A percentile compares a stretch with the other conserved stretches of the same genome.
Conservation (phyloP, 495 filamentous ascomycete species). For the Pseudomonodictys pantanalensis region DNA sequence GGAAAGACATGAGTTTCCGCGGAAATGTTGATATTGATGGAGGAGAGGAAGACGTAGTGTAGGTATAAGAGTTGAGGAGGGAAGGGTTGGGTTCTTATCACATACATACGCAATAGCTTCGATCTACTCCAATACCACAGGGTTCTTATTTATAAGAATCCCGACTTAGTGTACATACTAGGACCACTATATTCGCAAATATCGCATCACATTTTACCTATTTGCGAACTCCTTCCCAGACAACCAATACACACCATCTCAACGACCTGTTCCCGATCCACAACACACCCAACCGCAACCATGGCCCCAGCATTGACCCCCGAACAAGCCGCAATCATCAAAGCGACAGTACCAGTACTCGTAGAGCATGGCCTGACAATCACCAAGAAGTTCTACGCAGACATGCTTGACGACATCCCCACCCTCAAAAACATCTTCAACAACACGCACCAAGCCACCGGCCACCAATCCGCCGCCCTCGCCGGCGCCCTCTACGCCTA, state of each 20-base stretch:
- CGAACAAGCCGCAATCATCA: slow-evolving; percentile 49
- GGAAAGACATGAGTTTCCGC: neutral
- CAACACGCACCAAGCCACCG: slow-evolving; percentile 60
- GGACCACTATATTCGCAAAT: no score
- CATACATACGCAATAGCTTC: no score
- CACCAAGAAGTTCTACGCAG: slow-evolving; percentile 65
- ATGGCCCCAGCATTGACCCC: slow-evolving; percentile 35
- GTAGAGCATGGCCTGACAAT: slow-evolving; percentile 63
- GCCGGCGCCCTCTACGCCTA: slow-evolving; percentile 67
- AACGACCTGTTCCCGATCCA: no score
- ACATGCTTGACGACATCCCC: slow-evolving; percentile 61
- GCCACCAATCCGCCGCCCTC: slow-evolving; percentile 63
- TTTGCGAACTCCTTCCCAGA: no score
- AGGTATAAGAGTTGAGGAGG: no score
- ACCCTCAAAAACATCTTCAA: slow-evolving; percentile 66
- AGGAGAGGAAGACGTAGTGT: neutral
- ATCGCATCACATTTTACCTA: no score
- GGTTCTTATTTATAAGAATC: no score
- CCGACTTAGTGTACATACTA: no score
- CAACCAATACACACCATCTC: no score
- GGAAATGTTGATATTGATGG: neutral
- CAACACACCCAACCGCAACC: no score
- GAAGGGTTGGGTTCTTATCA: no score
- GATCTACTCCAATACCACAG: no score
- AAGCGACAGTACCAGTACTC: slow-evolving; percentile 61